Conservation (phyloP, 768 basidiomycete genomes). For the Podaxis carcinomalis region DNA sequence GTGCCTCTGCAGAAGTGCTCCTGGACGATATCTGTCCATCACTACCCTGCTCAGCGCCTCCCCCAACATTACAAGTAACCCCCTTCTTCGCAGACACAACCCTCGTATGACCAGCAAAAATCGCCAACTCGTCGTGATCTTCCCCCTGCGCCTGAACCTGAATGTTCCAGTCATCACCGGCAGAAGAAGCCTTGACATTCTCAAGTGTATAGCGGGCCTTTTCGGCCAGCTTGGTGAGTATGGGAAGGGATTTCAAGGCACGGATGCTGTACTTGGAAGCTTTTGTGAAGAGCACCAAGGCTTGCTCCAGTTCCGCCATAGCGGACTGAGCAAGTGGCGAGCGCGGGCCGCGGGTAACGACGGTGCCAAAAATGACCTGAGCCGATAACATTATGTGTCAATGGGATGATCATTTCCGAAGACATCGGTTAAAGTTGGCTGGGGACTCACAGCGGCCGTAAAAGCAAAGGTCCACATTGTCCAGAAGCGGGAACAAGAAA, state of each 20-base stretch:
- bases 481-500: slow-evolving; percentile 53
- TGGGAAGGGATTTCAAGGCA: slow-evolving; percentile 64
- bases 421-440: neutral
- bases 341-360: slow-evolving; percentile 69
- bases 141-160: slow-evolving; percentile 28
- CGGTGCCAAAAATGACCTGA: slow-evolving; percentile 75
- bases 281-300: slow-evolving; percentile 60
- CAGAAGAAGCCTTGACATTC: slow-evolving; percentile 33
- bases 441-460: slow-evolving; percentile 41
- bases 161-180: slow-evolving; percentile 41
- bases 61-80: neutral
- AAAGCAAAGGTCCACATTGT: slow-evolving; percentile 59
- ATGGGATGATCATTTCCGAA: neutral
- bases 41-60: neutral
- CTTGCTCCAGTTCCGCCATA: slow-evolving; percentile 65
- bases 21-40: neutral
- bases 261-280: slow-evolving; percentile 56
- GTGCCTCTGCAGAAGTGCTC: neutral
- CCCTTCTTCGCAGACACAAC: slow-evolving; percentile 48
- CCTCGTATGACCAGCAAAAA: slow-evolving; percentile 64
- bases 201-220: slow-evolving; percentile 61
- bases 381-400: neutral
- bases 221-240: slow-evolving; percentile 55
- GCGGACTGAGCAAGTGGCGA: slow-evolving; percentile 66
- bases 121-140: slow-evolving; percentile 62